These are phyloP conservation scores for Oryza meyeriana DNA, from an alignment of 176 grass and related monocot species.

Conservation along the genomic window DNA sequence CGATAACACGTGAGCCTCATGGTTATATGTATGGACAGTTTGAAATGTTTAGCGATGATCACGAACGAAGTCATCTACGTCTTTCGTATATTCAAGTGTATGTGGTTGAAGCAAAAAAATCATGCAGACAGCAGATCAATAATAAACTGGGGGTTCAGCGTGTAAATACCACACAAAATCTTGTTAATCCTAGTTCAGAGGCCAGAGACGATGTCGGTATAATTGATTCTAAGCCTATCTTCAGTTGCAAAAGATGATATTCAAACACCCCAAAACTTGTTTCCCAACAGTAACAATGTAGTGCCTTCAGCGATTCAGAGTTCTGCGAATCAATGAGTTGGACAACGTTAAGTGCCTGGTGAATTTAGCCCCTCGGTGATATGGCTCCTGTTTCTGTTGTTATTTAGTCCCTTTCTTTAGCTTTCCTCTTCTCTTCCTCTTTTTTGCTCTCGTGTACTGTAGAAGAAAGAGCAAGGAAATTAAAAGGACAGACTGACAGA, in stretches of 20 bases:
- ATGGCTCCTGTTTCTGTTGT: not conserved
- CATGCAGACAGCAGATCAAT: not conserved
- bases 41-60: not conserved
- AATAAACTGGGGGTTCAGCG: not conserved
- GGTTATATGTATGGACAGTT: not conserved
- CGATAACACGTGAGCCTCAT: not conserved
- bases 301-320: not conserved
- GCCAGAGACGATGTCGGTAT: not conserved
- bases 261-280: not conserved
- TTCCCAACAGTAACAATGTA: not conserved
- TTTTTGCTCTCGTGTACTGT: constrained; percentile 62
- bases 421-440: constrained; percentile 59
- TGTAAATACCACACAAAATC: not conserved
- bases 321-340: not conserved
- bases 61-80: not conserved
- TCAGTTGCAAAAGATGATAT: not conserved
- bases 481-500: not conserved
- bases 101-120: not conserved
- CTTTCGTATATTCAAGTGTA: too few relatives aligned
- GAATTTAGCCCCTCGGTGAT: not conserved
- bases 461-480: not conserved
- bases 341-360: not conserved
- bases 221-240: not conserved
- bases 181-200: not conserved
- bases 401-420: constrained; percentile 44